phyloP scores from a whole-genome alignment of 148 eudicot genomes.

The Amaranthus palmeri region DNA sequence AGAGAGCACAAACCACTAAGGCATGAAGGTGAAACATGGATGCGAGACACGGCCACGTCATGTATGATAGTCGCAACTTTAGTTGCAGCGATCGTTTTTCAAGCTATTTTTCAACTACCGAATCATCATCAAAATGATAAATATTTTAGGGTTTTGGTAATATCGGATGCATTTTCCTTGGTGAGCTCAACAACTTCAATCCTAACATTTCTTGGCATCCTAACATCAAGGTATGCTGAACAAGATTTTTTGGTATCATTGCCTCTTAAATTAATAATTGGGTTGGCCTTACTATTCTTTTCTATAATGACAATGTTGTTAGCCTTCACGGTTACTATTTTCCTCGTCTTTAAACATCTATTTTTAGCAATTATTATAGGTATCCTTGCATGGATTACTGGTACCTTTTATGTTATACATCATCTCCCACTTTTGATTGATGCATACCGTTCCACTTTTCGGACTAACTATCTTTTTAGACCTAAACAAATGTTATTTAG shows the following conservation, averaged over 20 bases:
- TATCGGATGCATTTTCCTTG: not conserved
- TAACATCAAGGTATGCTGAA: constrained; percentile 35
- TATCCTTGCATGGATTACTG: not conserved
- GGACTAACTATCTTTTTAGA: not conserved
- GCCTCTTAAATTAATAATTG: constrained; percentile 6
- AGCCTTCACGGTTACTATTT: not conserved
- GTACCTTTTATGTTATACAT: not conserved
- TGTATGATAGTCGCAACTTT: constrained; percentile 38
- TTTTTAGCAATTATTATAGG: not conserved
- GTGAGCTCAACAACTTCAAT: constrained; percentile 2
- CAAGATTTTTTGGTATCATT: constrained; percentile 25
- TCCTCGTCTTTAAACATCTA: not conserved
- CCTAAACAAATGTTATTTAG: not conserved
- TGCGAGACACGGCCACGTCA: not conserved
- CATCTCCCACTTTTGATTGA: constrained; percentile 5
- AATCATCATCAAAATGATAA: not conserved
- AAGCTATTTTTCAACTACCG: constrained; percentile 12
- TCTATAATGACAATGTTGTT: constrained; percentile 10
- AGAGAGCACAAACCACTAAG: constrained; percentile 7
- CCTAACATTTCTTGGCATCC: constrained; percentile 32
- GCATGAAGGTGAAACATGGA: constrained; percentile 3
- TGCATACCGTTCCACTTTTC: constrained; percentile 1
- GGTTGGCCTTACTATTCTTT: not conserved
- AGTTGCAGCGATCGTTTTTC: constrained; percentile 22
- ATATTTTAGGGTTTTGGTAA: constrained; percentile 14